Base-by-base conservation (phyloP, 805 yeast genomes). In the Danielozyma ontarioensis region DNA sequence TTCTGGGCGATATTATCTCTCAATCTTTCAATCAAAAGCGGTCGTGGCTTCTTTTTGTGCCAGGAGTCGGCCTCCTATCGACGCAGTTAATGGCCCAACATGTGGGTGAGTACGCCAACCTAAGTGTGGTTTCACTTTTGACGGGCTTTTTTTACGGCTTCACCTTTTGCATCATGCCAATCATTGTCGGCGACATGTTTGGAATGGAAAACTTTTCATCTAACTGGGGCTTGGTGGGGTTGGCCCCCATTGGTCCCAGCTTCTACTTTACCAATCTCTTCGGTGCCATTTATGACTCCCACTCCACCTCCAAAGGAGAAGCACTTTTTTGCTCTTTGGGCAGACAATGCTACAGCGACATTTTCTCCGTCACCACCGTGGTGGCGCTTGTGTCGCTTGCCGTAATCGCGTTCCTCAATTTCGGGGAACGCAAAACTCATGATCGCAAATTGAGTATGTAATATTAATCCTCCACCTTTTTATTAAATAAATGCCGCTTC, bases 101-200 rank as follows among this genome's bases (percentile, higher is more conserved):
- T 1, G 46, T 65, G 10, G 41, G 51, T 12, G 52, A 58, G 15
- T 61, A 68, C 34, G 44, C 53, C 2, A 35, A 42, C 16, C 53
- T 84, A 44, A 68, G 79, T 56, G 27, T 67, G 19, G 60, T 72
- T 16, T 78, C 89, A 1, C 51, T 71, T n/a, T 48, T 74, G 13
- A 70, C 75, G 19, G 94, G 94, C 0, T 61, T 79, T 24, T 81
- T 80, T 25, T 84, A 84, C 56, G 94, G 94, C 1, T 72, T 77
- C 41, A 68, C 79, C 15, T 81, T 81, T 58, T 83, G 89, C 31
- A 67, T 81, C 6, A 72, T 75, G 56, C 93, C 94, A 4, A 76
- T 83, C n/a, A 74, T 84, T 14, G 70, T 81, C n/a, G 74, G 86
- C 13, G 90, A 84, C 42, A 56, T 70, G 7, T 83, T 82, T 58